Evolutionary conservation across 2,329 filamentous ascomycete genomes (phyloP).

Genomic region (Fusarium sterilihyphosum): DNA sequence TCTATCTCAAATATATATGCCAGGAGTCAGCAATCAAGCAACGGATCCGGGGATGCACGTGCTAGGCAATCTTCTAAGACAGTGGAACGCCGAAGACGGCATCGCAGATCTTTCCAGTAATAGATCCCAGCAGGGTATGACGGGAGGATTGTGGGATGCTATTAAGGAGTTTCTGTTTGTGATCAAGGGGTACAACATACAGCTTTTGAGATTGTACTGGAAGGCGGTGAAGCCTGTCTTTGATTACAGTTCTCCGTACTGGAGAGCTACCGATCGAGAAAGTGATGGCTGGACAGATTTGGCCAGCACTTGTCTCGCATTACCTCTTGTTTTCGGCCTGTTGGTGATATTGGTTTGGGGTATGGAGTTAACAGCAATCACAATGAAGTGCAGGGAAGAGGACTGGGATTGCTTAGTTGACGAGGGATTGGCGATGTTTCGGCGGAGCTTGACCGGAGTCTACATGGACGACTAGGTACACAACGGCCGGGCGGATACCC

Average conservation of each 20-base stretch:
- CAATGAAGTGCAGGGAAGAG: constrained; percentile 26
- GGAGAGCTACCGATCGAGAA: constrained; percentile 41
- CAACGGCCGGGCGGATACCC: constrained; percentile 34
- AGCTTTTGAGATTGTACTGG: constrained; percentile 48
- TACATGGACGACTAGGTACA: constrained; percentile 16
- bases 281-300: constrained; percentile 40
- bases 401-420: constrained; percentile 28
- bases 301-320: constrained; percentile 40
- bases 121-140: not conserved
- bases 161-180: constrained; percentile 12
- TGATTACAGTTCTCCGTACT: constrained; percentile 49
- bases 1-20: not conserved
- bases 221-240: constrained; percentile 52
- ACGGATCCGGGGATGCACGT: constrained; percentile 24
- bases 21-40: not conserved
- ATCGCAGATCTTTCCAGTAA: constrained; percentile 45
- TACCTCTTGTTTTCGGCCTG: constrained; percentile 41
- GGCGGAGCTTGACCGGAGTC: constrained; percentile 28
- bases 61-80: constrained; percentile 45
- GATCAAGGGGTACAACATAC: constrained; percentile 6
- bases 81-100: constrained; percentile 41
- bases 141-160: constrained; percentile 17
- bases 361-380: constrained; percentile 37
- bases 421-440: constrained; percentile 26
- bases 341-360: constrained; percentile 40